phyloP scores from a whole-genome alignment of 2,329 filamentous ascomycete genomes.

The Plectosphaerella cucumerina region DNA sequence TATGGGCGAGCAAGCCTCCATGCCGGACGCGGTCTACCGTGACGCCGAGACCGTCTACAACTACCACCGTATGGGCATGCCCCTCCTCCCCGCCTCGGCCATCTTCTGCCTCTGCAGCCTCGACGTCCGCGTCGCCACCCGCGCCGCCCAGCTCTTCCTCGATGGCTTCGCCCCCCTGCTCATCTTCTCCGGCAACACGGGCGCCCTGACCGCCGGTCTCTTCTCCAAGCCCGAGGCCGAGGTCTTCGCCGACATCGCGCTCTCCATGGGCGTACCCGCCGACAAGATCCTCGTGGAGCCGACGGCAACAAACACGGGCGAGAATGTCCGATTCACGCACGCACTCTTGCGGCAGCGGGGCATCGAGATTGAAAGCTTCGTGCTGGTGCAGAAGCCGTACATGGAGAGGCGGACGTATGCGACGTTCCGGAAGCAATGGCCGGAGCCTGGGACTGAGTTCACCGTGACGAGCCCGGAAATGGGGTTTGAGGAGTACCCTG shows the following conservation, averaged over 20 bases:
- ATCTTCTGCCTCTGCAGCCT: slow-evolving; percentile 45
- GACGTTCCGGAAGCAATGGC: slow-evolving; percentile 43
- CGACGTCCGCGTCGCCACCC: slow-evolving; percentile 37
- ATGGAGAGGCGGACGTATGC: slow-evolving; percentile 43
- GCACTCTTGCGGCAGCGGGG: slow-evolving; percentile 24
- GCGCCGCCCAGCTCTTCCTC: slow-evolving; percentile 37
- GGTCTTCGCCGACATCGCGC: slow-evolving; percentile 36
- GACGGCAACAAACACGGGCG: slow-evolving; percentile 38
- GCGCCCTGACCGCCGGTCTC: slow-evolving; percentile 32
- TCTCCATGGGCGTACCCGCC: slow-evolving; percentile 31
- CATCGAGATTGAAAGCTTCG: slow-evolving; percentile 23
- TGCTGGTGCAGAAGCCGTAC: slow-evolving; percentile 44
- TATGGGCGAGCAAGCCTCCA: neutral
- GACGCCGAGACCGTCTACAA: slow-evolving; percentile 36
- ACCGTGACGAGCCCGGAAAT: slow-evolving; percentile 36
- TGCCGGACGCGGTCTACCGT: slow-evolving; percentile 8
- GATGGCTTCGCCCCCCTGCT: slow-evolving; percentile 31
- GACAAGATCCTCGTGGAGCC: slow-evolving; percentile 34
- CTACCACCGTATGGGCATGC: slow-evolving; percentile 37
- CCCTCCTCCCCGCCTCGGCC: slow-evolving; percentile 30
- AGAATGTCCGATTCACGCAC: slow-evolving; percentile 41
- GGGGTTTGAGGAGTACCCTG: slow-evolving; percentile 34
- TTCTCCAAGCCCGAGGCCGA: slow-evolving; percentile 37
- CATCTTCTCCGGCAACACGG: slow-evolving; percentile 39
- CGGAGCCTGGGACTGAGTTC: slow-evolving; percentile 25